Percentiles rank a stretch among this genome's conserved stretches.
Conservation (phyloP, 805 yeast species). For the Ogataea pilisensis region DNA sequence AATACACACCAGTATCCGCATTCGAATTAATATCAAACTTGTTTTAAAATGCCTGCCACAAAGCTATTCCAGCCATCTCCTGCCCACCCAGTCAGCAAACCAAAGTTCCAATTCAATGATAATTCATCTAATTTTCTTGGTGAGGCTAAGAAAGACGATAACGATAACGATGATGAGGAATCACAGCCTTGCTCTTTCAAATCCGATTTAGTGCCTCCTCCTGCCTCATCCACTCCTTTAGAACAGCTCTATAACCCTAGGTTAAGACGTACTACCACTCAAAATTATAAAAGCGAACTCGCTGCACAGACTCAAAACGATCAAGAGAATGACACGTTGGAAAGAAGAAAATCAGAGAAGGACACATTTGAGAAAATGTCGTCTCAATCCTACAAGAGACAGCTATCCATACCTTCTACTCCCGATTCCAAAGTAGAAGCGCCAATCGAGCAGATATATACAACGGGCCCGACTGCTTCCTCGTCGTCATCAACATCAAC, state of each 20-base stretch:
- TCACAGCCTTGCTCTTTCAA: constrained; percentile 7
- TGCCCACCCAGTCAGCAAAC: background rate
- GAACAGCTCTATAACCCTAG: constrained; percentile 10
- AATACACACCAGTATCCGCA: too few relatives aligned
- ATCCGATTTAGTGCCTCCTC: constrained; percentile 17
- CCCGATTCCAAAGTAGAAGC: background rate
- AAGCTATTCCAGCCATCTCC: background rate
- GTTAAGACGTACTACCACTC: constrained; percentile 12
- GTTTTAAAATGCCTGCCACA: background rate
- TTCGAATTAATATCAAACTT: background rate
- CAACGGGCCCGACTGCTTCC: background rate
- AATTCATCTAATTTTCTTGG: too few relatives aligned
- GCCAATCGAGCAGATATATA: background rate
- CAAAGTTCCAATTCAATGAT: constrained; percentile 1
- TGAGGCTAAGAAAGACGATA: too few relatives aligned
- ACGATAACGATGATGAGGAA: constrained; percentile 1
- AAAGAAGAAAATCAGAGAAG: constrained; percentile 20
- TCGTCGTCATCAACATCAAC: too few relatives aligned
- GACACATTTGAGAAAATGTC: constrained; percentile 19
- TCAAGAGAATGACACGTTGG: constrained; percentile 4
- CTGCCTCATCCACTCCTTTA: constrained; percentile 16
- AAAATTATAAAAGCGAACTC: constrained; percentile 21
- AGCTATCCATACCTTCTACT: constrained; percentile 7
- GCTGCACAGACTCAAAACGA: constrained; percentile 12
- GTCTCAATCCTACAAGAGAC: constrained; percentile 20